Percentiles rank a stretch among this genome's conserved stretches.
Conservation (phyloP, 108 stramenopile genomes). For the Nitzschia inconspicua region DNA sequence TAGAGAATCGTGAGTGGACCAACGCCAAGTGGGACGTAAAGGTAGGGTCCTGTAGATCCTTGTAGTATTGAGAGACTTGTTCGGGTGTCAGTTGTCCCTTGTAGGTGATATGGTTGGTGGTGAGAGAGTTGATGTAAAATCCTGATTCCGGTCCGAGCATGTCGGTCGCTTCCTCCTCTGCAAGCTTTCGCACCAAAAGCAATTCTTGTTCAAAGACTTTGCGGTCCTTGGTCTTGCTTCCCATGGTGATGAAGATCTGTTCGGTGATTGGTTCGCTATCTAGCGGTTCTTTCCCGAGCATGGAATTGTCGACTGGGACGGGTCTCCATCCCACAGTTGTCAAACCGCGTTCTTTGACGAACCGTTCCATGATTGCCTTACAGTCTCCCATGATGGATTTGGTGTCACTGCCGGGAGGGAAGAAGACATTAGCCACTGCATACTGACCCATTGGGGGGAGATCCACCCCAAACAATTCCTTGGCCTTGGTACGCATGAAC, state of each 20-base stretch:
- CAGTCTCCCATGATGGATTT: slow-evolving; percentile 54
- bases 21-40: slow-evolving; percentile 87
- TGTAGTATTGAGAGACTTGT: slow-evolving; percentile 90
- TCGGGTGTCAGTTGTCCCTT: slow-evolving; percentile 95
- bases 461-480: slow-evolving; percentile 61
- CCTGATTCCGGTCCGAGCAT: slow-evolving; percentile 81
- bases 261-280: slow-evolving; percentile 89
- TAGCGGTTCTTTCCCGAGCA: slow-evolving; percentile 88
- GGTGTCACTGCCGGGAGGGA: slow-evolving; percentile 83
- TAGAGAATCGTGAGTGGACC: slow-evolving; percentile 93
- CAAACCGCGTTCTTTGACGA: slow-evolving; percentile 75
- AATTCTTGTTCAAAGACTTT: slow-evolving; percentile 92
- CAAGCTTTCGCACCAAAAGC: slow-evolving; percentile 81
- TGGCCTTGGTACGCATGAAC: slow-evolving; percentile 88
- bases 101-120: slow-evolving; percentile 88
- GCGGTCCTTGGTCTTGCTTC: neutral
- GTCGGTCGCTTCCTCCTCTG: slow-evolving; percentile 75
- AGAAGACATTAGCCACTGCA: slow-evolving; percentile 94
- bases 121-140: slow-evolving; percentile 89
- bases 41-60: slow-evolving; percentile 82
- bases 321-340: slow-evolving; percentile 83
- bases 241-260: slow-evolving; percentile 75
- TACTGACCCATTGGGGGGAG: slow-evolving; percentile 87
- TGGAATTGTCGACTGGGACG: slow-evolving; percentile 86
- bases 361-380: slow-evolving; percentile 80